A percentile compares a stretch with the other conserved stretches of the same genome.
Evolutionary conservation across 768 basidiomycete genomes (phyloP).

Genomic region (Lactarius sp.): DNA sequence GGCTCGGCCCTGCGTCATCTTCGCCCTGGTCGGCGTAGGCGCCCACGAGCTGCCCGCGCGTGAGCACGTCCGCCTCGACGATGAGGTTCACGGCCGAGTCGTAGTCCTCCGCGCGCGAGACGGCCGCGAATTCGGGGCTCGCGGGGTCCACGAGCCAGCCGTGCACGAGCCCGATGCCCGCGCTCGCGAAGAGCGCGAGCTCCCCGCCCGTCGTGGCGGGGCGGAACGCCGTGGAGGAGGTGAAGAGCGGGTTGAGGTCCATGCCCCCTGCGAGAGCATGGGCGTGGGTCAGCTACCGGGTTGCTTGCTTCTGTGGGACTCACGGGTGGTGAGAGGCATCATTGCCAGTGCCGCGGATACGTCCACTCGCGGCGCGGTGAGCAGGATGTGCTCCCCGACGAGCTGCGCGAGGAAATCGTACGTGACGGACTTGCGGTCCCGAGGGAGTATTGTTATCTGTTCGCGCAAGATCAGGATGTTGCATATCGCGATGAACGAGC

Average conservation of each 20-base stretch:
- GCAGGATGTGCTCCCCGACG: slow-evolving; percentile 77
- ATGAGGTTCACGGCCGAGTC: slow-evolving; percentile 70
- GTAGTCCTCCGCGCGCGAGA: slow-evolving; percentile 58
- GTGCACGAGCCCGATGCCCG: slow-evolving; percentile 75
- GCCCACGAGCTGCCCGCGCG: slow-evolving; percentile 55
- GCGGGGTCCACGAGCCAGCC: slow-evolving; percentile 82
- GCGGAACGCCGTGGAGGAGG: slow-evolving; percentile 59
- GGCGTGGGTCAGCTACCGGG: not conserved
- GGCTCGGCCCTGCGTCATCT: slow-evolving; percentile 1
- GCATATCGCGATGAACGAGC: slow-evolving; percentile 88
- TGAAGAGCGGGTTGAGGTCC: slow-evolving; percentile 85
- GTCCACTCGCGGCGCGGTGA: slow-evolving; percentile 51
- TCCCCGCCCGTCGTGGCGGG: slow-evolving; percentile 64
- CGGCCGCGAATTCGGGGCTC: slow-evolving; percentile 50
- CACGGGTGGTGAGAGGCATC: slow-evolving; percentile 53
- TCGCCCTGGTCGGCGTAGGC: slow-evolving; percentile 15
- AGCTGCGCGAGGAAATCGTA: slow-evolving; percentile 83
- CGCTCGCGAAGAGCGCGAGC: slow-evolving; percentile 79
- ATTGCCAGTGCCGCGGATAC: slow-evolving; percentile 69
- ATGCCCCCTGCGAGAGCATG: slow-evolving; percentile 58
- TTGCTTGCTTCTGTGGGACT: slow-evolving; percentile 28
- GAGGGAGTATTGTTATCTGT: slow-evolving; percentile 67
- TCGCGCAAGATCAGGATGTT: slow-evolving; percentile 88
- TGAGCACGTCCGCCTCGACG: slow-evolving; percentile 74
- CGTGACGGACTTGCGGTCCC: slow-evolving; percentile 61